Evolutionary conservation across 2,329 filamentous ascomycete species (phyloP), one percentile per base, ranked within the genome.

Genomic region (Myriosclerotinia curreyana): DNA sequence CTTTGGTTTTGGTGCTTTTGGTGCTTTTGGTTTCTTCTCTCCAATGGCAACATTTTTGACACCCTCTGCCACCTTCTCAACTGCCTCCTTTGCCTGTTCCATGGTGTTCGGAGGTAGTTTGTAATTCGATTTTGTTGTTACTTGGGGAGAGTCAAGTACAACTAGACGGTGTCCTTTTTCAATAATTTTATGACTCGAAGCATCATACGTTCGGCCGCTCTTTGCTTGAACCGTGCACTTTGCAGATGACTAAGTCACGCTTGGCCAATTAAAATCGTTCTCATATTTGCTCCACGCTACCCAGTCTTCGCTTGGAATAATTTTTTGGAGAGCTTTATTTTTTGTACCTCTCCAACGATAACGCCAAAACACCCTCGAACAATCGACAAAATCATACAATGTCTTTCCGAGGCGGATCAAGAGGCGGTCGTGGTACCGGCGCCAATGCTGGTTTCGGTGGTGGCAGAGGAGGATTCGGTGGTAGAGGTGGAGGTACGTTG

Each of bases 11-110:
- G 72, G 70, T 69, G 68, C 70, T 76, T 72, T 77, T 56, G 72
- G 69, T 69, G 68, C 70, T 75, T 72, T 77, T 61, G 72, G 70
- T 64, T 75, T 72, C 67, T 74, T 74, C 50, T 76, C 72, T 63
- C 79, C 81, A 66, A 87, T 80, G 53, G 81, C 77, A 65, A 86
- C 79, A 67, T 86, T 84, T 77, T 87, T 87, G 70, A 86, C 81
- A 65, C 80, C 81, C 71, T 86, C 84, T 67, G 80, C 78, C 68
- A 82, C 78, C 69, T 79, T 74, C 62, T 80, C 77, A 62, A 82
- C 77, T 64, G 78, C 77, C 67, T 81, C 71, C 65, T 81, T 80
- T 60, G 79, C 77, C 68, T 78, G 75, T 69, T 82, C 81, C 81
- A 83, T 83, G 53, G 28, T 44, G 46, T 51, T 42, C 11, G 25